Percentiles rank a stretch among this genome's conserved stretches.
Evolutionary conservation across 78 protist species (phyloP).

Genomic region (Dictyostelium firmibasis): DNA sequence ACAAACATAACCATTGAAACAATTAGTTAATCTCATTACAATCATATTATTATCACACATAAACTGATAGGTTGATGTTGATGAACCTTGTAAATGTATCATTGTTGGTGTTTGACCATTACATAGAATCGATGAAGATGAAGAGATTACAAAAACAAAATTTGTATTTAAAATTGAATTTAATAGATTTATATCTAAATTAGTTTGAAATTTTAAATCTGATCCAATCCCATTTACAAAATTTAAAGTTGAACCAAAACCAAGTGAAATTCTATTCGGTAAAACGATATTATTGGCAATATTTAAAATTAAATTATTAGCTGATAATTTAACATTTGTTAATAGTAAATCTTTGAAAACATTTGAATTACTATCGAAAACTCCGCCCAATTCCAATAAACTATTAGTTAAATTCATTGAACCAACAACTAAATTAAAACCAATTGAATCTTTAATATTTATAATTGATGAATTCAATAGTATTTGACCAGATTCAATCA

Average conservation of each 20-base stretch:
- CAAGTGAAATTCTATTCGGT: neutral
- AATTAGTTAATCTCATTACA: slow-evolving; percentile 15
- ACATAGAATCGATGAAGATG: neutral
- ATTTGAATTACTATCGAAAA: neutral
- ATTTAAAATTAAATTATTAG: neutral
- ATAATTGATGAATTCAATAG: neutral
- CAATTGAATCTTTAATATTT: neutral
- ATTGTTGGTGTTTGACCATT: neutral
- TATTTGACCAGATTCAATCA: neutral
- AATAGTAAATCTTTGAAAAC: neutral
- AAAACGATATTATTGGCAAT: neutral
- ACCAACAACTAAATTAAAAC: neutral
- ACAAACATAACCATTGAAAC: slow-evolving; percentile 7
- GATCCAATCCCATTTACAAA: neutral
- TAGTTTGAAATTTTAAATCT: neutral
- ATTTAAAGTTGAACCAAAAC: neutral
- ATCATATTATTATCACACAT: slow-evolving; percentile 36
- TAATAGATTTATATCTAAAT: neutral
- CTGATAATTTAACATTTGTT: neutral
- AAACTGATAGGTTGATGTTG: slow-evolving; percentile 3
- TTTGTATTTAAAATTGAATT: neutral
- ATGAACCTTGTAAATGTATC: neutral
- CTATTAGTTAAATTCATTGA: neutral
- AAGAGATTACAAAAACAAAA: neutral
- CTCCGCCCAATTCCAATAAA: neutral